phyloP scores from a whole-genome alignment of 805 yeast species.

The Starmerella stigmatis region DNA sequence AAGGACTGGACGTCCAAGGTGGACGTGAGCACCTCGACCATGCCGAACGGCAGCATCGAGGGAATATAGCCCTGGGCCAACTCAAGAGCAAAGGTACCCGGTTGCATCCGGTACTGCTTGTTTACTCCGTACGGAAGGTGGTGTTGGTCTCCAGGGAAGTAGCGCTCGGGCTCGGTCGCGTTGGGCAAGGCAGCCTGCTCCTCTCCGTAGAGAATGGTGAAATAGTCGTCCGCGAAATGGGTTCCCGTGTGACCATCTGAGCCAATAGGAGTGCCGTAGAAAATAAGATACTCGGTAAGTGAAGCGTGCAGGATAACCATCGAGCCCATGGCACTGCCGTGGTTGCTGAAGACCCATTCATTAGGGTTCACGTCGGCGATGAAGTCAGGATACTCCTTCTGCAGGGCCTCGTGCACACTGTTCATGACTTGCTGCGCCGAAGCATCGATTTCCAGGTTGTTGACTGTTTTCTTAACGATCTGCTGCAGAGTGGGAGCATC shows the following conservation, averaged over 20 bases:
- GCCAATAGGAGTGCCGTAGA: conserved; percentile 88
- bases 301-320: conserved; percentile 95
- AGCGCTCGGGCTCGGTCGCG: conserved; percentile 54
- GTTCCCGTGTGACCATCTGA: conserved; percentile 95
- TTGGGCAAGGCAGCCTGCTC: conserved; percentile 63
- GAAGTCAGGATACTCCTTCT: conserved; percentile 57
- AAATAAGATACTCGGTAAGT: conserved; percentile 78
- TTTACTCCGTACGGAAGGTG: conserved; percentile 60
- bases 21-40: conserved; percentile 65
- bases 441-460: conserved; percentile 39
- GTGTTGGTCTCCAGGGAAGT: conserved; percentile 78
- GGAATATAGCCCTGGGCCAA: conserved; percentile 99
- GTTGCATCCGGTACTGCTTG: conserved; percentile 80
- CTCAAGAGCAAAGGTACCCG: conserved; percentile 79
- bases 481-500: conserved; percentile 52
- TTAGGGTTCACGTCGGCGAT: conserved; percentile 63
- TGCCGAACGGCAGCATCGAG: conserved; percentile 93
- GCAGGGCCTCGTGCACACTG: conserved; percentile 39
- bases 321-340: conserved; percentile 94
- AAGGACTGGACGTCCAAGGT: conserved; percentile 74
- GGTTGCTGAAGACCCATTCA: conserved; percentile 94
- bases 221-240: conserved; percentile 93
- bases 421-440: conserved; percentile 22
- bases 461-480: conserved; percentile 47
- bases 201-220: conserved; percentile 74